A percentile compares a stretch with the other conserved stretches of the same genome.
Evolutionary conservation across 2,329 filamentous ascomycete genomes (phyloP).

Genomic region (Fusarium sp.): DNA sequence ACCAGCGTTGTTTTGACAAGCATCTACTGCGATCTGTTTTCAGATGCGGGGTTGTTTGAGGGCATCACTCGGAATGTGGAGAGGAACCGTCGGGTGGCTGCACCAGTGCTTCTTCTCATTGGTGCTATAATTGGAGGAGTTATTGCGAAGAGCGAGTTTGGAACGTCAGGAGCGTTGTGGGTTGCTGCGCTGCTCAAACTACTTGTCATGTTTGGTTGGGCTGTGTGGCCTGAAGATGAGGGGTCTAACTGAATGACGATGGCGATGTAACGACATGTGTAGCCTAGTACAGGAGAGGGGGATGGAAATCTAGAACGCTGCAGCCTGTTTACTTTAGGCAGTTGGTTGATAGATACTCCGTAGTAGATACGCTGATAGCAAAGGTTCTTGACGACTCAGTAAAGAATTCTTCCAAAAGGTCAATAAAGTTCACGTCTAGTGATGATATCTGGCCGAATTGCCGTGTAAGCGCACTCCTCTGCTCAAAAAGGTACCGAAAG

Average conservation of each 20-base stretch:
- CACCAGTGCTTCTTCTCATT: constrained; percentile 60
- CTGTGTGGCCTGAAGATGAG: constrained; percentile 66
- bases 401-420: background rate
- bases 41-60: constrained; percentile 65
- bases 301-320: background rate
- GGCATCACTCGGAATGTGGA: constrained; percentile 56
- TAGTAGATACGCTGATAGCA: background rate
- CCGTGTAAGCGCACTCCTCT: background rate
- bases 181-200: constrained; percentile 68
- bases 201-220: constrained; percentile 67
- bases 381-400: background rate
- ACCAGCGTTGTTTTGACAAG: constrained; percentile 85
- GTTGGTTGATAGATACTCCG: background rate
- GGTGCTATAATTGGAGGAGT: constrained; percentile 64
- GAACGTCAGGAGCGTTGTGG: constrained; percentile 68
- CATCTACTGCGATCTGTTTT: constrained; percentile 84
- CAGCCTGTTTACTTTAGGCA: constrained; percentile 10
- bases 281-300: background rate
- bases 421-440: background rate
- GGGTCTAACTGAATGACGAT: constrained; percentile 5
- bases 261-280: background rate
- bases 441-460: background rate
- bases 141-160: constrained; percentile 59
- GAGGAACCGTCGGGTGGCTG: constrained; percentile 62
- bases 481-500: background rate